A percentile compares a stretch with the other conserved stretches of the same genome.
These are phyloP conservation scores for Oryza glumipatula DNA, from an alignment of 176 grass and related monocot species.

Conservation along the genomic window DNA sequence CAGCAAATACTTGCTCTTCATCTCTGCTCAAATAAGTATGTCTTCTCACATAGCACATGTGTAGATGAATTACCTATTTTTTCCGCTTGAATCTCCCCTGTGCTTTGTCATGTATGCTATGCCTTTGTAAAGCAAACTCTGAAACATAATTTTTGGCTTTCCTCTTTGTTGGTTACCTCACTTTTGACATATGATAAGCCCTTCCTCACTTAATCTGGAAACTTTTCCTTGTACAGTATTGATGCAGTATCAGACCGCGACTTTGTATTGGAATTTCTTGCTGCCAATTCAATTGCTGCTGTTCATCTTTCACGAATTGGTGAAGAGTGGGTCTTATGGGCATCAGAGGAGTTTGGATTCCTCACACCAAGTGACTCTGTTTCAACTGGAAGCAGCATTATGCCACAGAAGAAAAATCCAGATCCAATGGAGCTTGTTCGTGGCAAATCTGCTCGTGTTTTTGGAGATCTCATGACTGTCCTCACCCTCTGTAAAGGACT, in stretches of 20 bases:
- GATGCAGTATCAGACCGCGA: slow-evolving; percentile 99
- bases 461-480: slow-evolving; percentile 90
- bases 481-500: slow-evolving; percentile 91
- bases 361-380: slow-evolving; percentile 76
- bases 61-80: background rate
- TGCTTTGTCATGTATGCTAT: background rate
- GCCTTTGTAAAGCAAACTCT: background rate
- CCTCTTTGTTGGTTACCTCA: background rate
- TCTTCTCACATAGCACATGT: slow-evolving; percentile 11
- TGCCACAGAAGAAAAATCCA: slow-evolving; percentile 95
- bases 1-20: background rate
- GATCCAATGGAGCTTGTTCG: slow-evolving; percentile 98
- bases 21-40: slow-evolving; percentile 6
- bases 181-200: slow-evolving; percentile 30
- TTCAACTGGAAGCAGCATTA: slow-evolving; percentile 85
- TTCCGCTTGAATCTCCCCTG: background rate
- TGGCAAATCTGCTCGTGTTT: slow-evolving; percentile 91
- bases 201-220: slow-evolving; percentile 1
- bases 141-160: background rate
- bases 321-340: slow-evolving; percentile 98
- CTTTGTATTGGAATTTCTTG: slow-evolving; percentile 91
- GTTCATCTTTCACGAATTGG: slow-evolving; percentile 95
- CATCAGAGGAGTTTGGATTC: slow-evolving; percentile 98
- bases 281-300: slow-evolving; percentile 84
- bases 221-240: slow-evolving; percentile 55